Base-by-base conservation (phyloP, 202 grass and related monocot genomes). In the Tripidium arundinaceum region DNA sequence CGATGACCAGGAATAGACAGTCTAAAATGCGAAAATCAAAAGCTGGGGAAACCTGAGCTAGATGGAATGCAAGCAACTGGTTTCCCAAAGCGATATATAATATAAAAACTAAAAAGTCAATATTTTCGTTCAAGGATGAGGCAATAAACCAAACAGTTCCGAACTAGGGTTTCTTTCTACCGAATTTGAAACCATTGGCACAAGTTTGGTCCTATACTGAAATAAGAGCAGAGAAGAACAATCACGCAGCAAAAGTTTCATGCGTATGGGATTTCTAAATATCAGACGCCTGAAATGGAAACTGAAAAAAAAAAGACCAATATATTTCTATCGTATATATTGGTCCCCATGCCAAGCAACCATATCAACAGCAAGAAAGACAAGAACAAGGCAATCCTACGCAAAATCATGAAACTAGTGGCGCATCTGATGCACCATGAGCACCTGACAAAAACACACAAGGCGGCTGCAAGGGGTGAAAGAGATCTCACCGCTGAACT, bases 401-500 rank as follows among this genome's bases (percentile, higher is more conserved):
- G 29, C 46, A 62, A 34, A 61, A 39, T 61, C 69, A 25, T 25
- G 36, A 26, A 15, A 24, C 42, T 5, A 22, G 34, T 16, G 6
- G 25, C 34, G 11, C 47, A 38, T 77, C 33, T 6, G n/a, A 70
- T 19, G 33, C 21, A 47, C n/a, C 36, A 49, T 26, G 8, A 28
- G 14, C 36, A 75, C 7, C 6, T 14, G 19, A 18, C 4, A 19
- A 12, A 59, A 76, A 36, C 13, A 1, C 11, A 1, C 16, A 59
- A 68, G n/a, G 25, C 2, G 14, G 1, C 3, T 64, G 57, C 3
- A 79, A 25, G 43, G n/a, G 19, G 40, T 0, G 50, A 38, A 24
- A 59, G 15, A 60, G 34, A 33, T 26, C 69, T 85, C 73, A 90
- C 84, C 76, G 49, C 79, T 2, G 79, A 70, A 24, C 55, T 86